These are phyloP conservation scores for Chlorella variabilis DNA, from an alignment of 163 green algal genomes.

Conservation along the genomic window DNA sequence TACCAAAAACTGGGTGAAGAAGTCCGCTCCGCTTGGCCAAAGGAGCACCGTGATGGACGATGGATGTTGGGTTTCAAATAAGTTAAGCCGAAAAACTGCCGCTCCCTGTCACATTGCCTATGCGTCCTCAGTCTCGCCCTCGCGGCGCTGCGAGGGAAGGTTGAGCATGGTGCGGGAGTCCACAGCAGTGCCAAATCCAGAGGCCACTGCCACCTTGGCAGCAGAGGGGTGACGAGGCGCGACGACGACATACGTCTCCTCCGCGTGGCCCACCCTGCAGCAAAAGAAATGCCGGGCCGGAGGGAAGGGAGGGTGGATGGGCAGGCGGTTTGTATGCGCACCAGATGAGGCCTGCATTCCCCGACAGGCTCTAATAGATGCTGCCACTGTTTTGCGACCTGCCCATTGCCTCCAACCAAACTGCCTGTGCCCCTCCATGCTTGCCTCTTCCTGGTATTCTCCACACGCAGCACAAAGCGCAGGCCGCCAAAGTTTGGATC, in stretches of 20 bases:
- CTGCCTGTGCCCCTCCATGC: too few relatives aligned
- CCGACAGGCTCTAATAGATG: too few relatives aligned
- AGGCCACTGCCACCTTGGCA: not conserved
- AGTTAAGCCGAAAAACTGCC: too few relatives aligned
- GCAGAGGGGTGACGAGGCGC: constrained; percentile 19
- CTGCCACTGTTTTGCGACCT: too few relatives aligned
- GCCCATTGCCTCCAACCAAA: too few relatives aligned
- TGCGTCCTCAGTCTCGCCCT: too few relatives aligned
- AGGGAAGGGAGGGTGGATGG: not conserved
- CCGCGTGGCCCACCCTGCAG: constrained; percentile 30
- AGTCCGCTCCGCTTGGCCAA: too few relatives aligned
- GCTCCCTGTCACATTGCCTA: too few relatives aligned
- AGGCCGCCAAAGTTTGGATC: constrained; percentile 45
- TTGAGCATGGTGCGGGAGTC: not conserved
- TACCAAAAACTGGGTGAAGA: too few relatives aligned
- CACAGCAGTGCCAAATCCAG: not conserved
- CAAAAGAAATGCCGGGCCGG: not conserved
- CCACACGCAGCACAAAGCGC: constrained; percentile 55
- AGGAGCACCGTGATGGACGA: too few relatives aligned
- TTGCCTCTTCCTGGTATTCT: constrained; percentile 35
- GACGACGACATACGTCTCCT: constrained; percentile 41
- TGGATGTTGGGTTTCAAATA: too few relatives aligned
- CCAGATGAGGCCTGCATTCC: too few relatives aligned
- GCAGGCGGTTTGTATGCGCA: not conserved
- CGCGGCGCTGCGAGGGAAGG: not conserved